phyloP scores from a whole-genome alignment of 495 filamentous ascomycete species.

The Patellaria atrata region DNA sequence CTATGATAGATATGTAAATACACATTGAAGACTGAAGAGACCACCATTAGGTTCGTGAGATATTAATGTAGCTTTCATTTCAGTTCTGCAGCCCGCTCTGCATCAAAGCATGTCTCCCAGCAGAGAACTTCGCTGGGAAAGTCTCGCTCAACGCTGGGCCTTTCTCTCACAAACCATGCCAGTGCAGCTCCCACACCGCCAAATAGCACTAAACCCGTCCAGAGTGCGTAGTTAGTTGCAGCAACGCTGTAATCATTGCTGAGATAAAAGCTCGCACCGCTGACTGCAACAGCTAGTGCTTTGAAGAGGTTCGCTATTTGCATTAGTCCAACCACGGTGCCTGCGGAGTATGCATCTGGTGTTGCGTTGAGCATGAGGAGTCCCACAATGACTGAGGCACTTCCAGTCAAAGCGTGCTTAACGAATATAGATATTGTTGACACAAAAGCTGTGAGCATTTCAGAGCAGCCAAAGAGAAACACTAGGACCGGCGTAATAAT shows the following conservation, averaged over 20 bases:
- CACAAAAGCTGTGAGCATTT: constrained; percentile 20
- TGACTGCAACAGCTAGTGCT: constrained; percentile 31
- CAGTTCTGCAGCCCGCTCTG: constrained; percentile 9
- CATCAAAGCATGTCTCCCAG: constrained; percentile 35
- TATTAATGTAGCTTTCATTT: too few relatives aligned
- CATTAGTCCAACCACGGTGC: constrained; percentile 34
- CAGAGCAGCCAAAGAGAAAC: constrained; percentile 18
- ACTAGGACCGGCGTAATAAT: constrained; percentile 26
- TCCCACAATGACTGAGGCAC: constrained; percentile 28
- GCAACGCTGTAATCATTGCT: constrained; percentile 27
- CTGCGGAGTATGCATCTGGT: constrained; percentile 32
- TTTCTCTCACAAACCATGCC: constrained; percentile 31
- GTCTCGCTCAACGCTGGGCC: constrained; percentile 27
- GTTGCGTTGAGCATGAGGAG: constrained; percentile 32
- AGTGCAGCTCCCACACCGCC: constrained; percentile 27
- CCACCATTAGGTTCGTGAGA: too few relatives aligned
- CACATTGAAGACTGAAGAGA: too few relatives aligned
- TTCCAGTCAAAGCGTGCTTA: constrained; percentile 28
- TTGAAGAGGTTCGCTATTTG: constrained; percentile 30
- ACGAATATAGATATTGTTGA: constrained; percentile 27
- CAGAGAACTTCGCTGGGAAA: constrained; percentile 27
- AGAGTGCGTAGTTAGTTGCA: constrained; percentile 28
- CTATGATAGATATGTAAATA: too few relatives aligned
- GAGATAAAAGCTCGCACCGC: constrained; percentile 30
- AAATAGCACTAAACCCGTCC: constrained; percentile 26